A percentile compares a stretch with the other conserved stretches of the same genome.
These are phyloP conservation scores for Diphasiastrum complanatum DNA, from an alignment of 83 land plant species.

Conservation along the genomic window DNA sequence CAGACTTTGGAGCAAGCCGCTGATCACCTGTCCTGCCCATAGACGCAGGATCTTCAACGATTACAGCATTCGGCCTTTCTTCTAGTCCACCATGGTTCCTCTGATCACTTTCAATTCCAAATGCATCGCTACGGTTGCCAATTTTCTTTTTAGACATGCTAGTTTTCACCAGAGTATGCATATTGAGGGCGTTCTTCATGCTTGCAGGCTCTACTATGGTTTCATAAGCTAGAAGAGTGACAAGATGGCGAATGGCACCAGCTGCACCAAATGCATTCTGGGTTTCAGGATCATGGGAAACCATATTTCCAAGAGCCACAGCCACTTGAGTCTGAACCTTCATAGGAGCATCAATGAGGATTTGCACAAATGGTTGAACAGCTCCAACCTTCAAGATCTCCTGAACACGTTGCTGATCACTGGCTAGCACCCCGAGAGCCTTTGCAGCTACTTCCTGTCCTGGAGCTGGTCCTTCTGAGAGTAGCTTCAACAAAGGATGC, in stretches of 20 bases:
- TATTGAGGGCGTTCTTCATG: background rate
- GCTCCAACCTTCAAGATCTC: conserved; percentile 38
- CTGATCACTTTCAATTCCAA: background rate
- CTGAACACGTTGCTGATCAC: conserved; percentile 33
- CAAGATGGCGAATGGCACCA: conserved; percentile 54
- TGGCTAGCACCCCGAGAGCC: conserved; percentile 43
- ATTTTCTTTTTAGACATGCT: background rate
- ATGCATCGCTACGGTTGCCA: background rate
- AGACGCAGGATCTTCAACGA: background rate
- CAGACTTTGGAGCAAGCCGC: background rate
- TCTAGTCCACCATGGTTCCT: background rate
- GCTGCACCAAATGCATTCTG: conserved; percentile 49
- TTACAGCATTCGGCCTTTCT: background rate
- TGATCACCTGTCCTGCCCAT: background rate
- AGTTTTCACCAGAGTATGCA: conserved; percentile 11
- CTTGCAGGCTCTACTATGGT: conserved; percentile 29
- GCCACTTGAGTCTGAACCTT: conserved; percentile 59
- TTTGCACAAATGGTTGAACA: conserved; percentile 37
- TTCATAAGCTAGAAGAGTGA: conserved; percentile 48
- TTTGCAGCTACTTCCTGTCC: conserved; percentile 55
- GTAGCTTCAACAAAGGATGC: conserved; percentile 41
- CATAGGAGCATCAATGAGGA: conserved; percentile 41
- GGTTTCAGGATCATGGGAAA: conserved; percentile 27
- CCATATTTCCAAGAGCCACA: conserved; percentile 45
- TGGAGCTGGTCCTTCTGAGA: conserved; percentile 50